Base-by-base conservation (phyloP, 306 rosid species). In the Prunus salicina region DNA sequence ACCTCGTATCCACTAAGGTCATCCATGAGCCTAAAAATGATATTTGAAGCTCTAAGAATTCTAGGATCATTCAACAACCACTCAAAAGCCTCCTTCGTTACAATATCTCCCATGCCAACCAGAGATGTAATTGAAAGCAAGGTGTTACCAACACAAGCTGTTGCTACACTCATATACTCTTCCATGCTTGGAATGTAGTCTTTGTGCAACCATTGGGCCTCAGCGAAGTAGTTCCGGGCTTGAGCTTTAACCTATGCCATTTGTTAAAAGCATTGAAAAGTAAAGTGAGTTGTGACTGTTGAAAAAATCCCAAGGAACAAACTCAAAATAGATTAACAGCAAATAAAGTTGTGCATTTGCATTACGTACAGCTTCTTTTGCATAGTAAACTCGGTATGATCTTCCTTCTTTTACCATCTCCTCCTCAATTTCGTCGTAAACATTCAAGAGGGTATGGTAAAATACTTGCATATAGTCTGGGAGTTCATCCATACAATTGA, bases 141-240 rank as follows among this genome's bases (percentile, higher is more conserved):
- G 25, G 69, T 3, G 45, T 74, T 67, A 18, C 56, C 70, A 19
- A 58, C 15, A n/a, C 18, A 30, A 52, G 0, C 52, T 28, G 20
- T 15, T 9, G 79, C 73, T 22, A 50, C 14, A 3, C 6, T 4
- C 20, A 76, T 41, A 25, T 85, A 88, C 56, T 86, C 86, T 3
- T 83, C 85, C 9, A 62, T 53, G 24, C 78, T 83, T 67, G 85
- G 89, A 2, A 25, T 51, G 50, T 75, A 51, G 4, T 64, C 76
- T 3, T 47, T 43, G 30, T 83, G 38, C 16, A 73, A 38, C 91
- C 91, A 85, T 61, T 64, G 69, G 6, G 86, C 87, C 25, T 83
- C 88, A 6, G 64, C 47, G 28, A 81, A 67, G 69, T 67, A 81
- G 5, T 78, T 70, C 64, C 76, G 41, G 10, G 25, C 80, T 12